These are phyloP conservation scores for Globisporangium alternatum DNA, from an alignment of 352 stramenopile genomes.

Conservation along the genomic window DNA sequence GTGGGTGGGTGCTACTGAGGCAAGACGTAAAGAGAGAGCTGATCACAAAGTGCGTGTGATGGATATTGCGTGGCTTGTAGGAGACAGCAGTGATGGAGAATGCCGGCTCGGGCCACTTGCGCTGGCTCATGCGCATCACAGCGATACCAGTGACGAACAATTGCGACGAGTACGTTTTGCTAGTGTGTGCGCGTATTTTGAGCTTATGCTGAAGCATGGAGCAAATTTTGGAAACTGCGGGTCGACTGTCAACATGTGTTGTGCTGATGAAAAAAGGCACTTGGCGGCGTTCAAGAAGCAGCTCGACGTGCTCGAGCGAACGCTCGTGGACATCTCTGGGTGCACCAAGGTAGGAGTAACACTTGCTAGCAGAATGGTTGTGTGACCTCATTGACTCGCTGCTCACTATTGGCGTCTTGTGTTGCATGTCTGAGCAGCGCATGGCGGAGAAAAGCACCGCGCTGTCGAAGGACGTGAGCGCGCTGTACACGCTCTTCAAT, in stretches of 20 bases:
- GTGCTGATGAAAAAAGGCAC: constrained; percentile 22
- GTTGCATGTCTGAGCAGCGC: constrained; percentile 21
- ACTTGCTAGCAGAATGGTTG: neutral
- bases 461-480: constrained; percentile 49
- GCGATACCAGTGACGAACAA: constrained; percentile 26
- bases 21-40: too few species aligned
- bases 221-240: neutral
- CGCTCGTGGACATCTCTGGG: constrained; percentile 39
- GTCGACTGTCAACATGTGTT: neutral
- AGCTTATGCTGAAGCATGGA: neutral
- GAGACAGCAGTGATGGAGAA: constrained; percentile 54
- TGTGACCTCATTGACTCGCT: neutral
- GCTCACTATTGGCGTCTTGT: neutral
- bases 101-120: constrained; percentile 52
- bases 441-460: constrained; percentile 55
- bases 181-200: neutral
- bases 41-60: neutral
- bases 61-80: constrained; percentile 10
- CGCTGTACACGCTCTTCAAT: constrained; percentile 50
- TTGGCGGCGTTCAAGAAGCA: constrained; percentile 52
- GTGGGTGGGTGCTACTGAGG: neutral
- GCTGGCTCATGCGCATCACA: constrained; percentile 63
- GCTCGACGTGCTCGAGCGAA: constrained; percentile 54
- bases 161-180: constrained; percentile 35
- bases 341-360: constrained; percentile 39